phyloP scores from a whole-genome alignment of 768 basidiomycete species.

The Leucocoprinus sp. region DNA sequence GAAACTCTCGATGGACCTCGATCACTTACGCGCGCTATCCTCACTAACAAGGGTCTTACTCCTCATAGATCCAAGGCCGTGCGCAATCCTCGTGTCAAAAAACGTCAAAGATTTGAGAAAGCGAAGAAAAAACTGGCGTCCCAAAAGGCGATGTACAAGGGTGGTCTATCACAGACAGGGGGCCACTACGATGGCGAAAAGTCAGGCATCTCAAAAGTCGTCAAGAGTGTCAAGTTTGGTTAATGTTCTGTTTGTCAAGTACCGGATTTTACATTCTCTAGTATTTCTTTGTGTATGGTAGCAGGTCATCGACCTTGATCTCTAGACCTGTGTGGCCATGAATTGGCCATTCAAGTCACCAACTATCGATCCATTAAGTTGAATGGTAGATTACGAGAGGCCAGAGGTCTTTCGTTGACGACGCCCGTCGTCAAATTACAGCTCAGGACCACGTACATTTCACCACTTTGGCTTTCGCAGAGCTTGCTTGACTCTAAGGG shows the following conservation, averaged over 20 bases:
- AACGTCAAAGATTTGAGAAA: slow-evolving; percentile 86
- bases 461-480: slow-evolving; percentile 65
- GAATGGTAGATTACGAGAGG: too few relatives aligned
- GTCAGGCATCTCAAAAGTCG: slow-evolving; percentile 84
- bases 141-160: slow-evolving; percentile 89
- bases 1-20: slow-evolving; percentile 61
- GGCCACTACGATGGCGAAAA: slow-evolving; percentile 86
- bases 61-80: slow-evolving; percentile 83
- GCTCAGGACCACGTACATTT: too few relatives aligned
- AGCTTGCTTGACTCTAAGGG: slow-evolving; percentile 56
- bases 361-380: too few relatives aligned
- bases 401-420: neutral
- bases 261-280: too few relatives aligned
- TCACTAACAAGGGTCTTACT: slow-evolving; percentile 91
- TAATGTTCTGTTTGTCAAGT: slow-evolving; percentile 22
- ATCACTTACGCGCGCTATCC: slow-evolving; percentile 80
- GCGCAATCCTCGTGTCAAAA: slow-evolving; percentile 97
- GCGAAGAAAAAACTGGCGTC: slow-evolving; percentile 89
- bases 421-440: neutral
- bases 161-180: slow-evolving; percentile 62
- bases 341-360: too few relatives aligned
- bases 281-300: too few relatives aligned
- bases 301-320: too few relatives aligned
- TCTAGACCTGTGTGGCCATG: too few relatives aligned
- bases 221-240: slow-evolving; percentile 76